phyloP scores from a whole-genome alignment of 1,139 yeast species.

The Scheffersomyces cryptocercus region DNA sequence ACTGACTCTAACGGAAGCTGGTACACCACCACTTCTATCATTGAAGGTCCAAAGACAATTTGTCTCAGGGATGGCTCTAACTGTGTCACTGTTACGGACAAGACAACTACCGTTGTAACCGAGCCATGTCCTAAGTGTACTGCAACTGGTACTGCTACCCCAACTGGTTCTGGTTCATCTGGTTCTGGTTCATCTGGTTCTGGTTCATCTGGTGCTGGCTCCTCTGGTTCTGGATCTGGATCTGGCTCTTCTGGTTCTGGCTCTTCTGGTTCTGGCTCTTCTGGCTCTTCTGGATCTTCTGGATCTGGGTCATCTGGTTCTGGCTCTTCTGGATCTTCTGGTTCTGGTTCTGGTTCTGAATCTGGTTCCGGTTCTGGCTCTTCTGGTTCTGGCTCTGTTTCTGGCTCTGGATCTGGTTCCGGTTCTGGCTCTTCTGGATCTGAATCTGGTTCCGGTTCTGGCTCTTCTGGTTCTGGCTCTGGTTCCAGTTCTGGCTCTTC shows the following conservation, averaged over 20 bases:
- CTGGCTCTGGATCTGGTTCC: conserved; percentile 7
- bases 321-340: too few relatives aligned
- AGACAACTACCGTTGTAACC: too few relatives aligned
- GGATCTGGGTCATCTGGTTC: conserved; percentile 9
- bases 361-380: conserved; percentile 10
- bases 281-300: too few relatives aligned
- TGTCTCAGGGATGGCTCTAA: neutral
- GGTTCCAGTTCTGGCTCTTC: conserved; percentile 7
- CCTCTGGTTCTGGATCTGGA: too few relatives aligned
- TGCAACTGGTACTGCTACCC: too few relatives aligned
- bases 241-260: too few relatives aligned
- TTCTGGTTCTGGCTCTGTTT: conserved; percentile 8
- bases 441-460: conserved; percentile 6
- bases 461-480: conserved; percentile 3
- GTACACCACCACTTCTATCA: conserved; percentile 1
- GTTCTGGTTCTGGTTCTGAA: conserved; percentile 17
- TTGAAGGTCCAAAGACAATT: neutral
- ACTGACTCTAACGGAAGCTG: conserved; percentile 8
- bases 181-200: too few relatives aligned
- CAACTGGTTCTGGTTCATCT: too few relatives aligned
- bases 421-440: conserved; percentile 6
- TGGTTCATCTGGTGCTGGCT: too few relatives aligned
- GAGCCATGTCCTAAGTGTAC: too few relatives aligned
- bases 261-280: conserved; percentile 1
- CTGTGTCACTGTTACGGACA: neutral